phyloP scores from a whole-genome alignment of 2,329 filamentous ascomycete genomes.

The Hypoxylon sp. region DNA sequence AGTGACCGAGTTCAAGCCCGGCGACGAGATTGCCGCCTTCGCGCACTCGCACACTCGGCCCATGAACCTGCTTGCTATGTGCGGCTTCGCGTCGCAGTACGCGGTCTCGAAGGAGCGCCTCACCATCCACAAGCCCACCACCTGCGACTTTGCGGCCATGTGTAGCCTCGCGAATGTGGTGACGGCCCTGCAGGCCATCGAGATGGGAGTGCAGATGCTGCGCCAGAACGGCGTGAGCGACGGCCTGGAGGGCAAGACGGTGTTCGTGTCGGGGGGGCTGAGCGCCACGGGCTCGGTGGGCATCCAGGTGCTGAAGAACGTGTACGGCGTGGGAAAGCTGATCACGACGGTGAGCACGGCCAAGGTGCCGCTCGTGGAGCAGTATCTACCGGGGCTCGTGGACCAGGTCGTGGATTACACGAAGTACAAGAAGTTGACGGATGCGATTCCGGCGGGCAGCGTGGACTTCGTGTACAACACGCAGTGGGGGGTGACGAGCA shows the following conservation, averaged over 20 bases:
- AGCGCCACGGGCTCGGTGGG: conserved; percentile 63
- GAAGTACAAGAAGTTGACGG: conserved; percentile 56
- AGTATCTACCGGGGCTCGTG: conserved; percentile 60
- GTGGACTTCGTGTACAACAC: conserved; percentile 69
- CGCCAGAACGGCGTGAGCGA: conserved; percentile 51
- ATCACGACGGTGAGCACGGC: conserved; percentile 68
- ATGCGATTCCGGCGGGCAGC: conserved; percentile 58
- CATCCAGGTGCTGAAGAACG: conserved; percentile 66
- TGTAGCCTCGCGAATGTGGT: conserved; percentile 41
- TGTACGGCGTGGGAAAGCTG: conserved; percentile 63
- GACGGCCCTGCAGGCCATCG: conserved; percentile 63
- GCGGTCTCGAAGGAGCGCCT: conserved; percentile 55
- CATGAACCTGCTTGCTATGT: conserved; percentile 47
- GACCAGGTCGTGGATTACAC: conserved; percentile 68
- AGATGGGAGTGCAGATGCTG: conserved; percentile 56
- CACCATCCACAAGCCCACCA: conserved; percentile 54
- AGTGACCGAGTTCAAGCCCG: conserved; percentile 52
- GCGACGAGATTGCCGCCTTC: conserved; percentile 58
- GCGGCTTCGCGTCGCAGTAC: conserved; percentile 61
- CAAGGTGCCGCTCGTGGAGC: conserved; percentile 63
- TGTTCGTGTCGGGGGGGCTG: conserved; percentile 66
- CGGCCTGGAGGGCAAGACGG: conserved; percentile 64
- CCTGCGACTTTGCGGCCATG: conserved; percentile 54
- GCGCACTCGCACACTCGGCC: conserved; percentile 52
- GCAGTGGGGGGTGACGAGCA: conserved; percentile 57